phyloP scores from a whole-genome alignment of 225 moss, liverwort and hornwort species.

The Polytrichum formosum region DNA sequence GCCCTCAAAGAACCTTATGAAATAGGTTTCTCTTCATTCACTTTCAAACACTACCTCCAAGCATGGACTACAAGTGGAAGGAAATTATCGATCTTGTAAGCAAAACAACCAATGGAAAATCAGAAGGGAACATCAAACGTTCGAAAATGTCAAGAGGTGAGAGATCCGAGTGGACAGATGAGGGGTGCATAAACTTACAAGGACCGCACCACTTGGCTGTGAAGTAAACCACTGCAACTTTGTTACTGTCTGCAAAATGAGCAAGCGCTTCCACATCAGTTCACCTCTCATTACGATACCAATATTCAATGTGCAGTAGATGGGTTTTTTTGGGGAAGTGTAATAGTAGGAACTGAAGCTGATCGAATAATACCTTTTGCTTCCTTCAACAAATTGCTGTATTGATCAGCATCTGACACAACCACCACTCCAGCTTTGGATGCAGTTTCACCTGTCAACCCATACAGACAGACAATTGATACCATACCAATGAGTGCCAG shows the following conservation, averaged over 20 bases:
- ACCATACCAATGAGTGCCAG: constrained; percentile 5
- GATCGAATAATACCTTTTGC: constrained; percentile 34
- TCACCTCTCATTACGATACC: constrained; percentile 3
- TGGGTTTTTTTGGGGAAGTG: not conserved
- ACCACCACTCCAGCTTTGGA: constrained; percentile 31
- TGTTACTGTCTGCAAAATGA: constrained; percentile 31
- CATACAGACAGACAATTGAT: constrained; percentile 5
- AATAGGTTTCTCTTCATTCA: not conserved
- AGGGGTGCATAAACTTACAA: constrained; percentile 32
- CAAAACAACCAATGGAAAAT: too few relatives aligned
- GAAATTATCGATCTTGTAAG: too few relatives aligned
- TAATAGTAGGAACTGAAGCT: not conserved
- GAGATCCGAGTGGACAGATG: too few relatives aligned
- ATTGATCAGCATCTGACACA: constrained; percentile 35
- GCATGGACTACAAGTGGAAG: too few relatives aligned
- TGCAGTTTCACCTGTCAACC: constrained; percentile 22
- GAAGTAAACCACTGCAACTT: constrained; percentile 52
- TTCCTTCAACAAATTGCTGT: constrained; percentile 46
- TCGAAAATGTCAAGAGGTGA: too few relatives aligned
- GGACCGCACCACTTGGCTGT: constrained; percentile 66
- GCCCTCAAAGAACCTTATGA: not conserved
- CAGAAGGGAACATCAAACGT: too few relatives aligned
- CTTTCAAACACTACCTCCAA: not conserved
- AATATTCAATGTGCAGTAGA: not conserved
- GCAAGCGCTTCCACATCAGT: not conserved